Base-by-base conservation (phyloP, 1,284 basidiomycete genomes). In the Moesziomyces sp. region DNA sequence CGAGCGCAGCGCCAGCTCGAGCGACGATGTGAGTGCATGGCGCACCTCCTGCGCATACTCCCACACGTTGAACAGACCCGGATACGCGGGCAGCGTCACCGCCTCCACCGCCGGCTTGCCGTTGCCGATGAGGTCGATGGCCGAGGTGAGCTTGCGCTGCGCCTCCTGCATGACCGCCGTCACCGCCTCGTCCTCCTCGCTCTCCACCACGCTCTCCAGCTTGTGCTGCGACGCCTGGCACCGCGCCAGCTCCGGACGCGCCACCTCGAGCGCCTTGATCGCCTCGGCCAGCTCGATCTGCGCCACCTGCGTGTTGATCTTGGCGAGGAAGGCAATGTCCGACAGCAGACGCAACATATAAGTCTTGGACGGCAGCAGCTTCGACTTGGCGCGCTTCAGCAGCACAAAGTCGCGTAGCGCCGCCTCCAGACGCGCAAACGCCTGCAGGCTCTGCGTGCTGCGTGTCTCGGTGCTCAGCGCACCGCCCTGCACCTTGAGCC, bases 351-450 rank as follows among this genome's bases (percentile, higher is more conserved):
- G 92, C 67, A 89, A 89, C 63, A 99, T 88, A 85, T 97, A 99
- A 19, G 94, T 97, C 74, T 92, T 90, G n/a, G 91, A 95, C 2
- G 97, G 97, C 46, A 93, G 90, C 47, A 99, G 91, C 87, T 99
- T 99, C 47, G 93, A 97, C 86, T 94, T 94, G 42, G 92, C 89
- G 28, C 97, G 91, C 87, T 98, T 97, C 84, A 92, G 90, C 61
- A 99, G 90, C 18, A 99, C 94, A 85, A 99, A 99, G 1, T 94
- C 94, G 28, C 94, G 90, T 45, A 99, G 87, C 0, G 92, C 90
- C n/a, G 91, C 90, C 85, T 99, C 95, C 63, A 99, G 90, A 74
- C 92, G 90, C 52, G 91, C 90, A 83, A 99, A 99, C n/a, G 70
- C 55, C n/a, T 48, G 51, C 58, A 72, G 43, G 49, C 58, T 53